phyloP scores from a whole-genome alignment of 1,139 yeast genomes.

The Blastobotrys raffinosifermentans region DNA sequence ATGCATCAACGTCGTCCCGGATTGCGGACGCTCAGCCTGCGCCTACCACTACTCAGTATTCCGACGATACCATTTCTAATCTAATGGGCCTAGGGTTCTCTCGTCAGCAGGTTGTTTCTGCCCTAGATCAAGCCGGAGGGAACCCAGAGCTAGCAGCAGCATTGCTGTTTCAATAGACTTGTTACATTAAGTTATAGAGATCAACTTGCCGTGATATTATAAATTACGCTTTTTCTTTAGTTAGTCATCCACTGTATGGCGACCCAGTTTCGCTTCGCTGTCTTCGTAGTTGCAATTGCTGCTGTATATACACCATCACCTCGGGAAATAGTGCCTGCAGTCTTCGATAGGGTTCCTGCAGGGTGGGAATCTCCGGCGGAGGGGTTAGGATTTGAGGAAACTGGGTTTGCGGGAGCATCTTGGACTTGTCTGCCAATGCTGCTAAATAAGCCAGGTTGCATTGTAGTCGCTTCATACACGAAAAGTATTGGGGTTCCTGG shows the following conservation, averaged over 20 bases:
- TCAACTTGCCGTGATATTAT: neutral
- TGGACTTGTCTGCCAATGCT: conserved; percentile 24
- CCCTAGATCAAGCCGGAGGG: conserved; percentile 63
- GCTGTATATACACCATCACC: conserved; percentile 23
- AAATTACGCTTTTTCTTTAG: too few species aligned
- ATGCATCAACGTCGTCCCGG: conserved; percentile 9
- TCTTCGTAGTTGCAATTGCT: conserved; percentile 19
- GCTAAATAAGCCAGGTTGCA: conserved; percentile 30
- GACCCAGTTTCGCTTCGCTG: conserved; percentile 5
- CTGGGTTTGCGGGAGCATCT: conserved; percentile 17
- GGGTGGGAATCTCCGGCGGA: conserved; percentile 29
- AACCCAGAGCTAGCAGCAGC: conserved; percentile 86
- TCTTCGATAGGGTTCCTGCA: conserved; percentile 25
- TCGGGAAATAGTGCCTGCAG: conserved; percentile 30
- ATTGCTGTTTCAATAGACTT: conserved; percentile 44
- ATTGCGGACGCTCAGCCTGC: conserved; percentile 16
- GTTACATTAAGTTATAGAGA: conserved; percentile 5
- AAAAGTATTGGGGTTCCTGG: conserved; percentile 19
- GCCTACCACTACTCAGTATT: conserved; percentile 23
- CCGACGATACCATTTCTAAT: conserved; percentile 47
- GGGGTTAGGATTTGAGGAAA: conserved; percentile 28
- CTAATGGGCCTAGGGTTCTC: conserved; percentile 68
- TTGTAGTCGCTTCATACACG: conserved; percentile 32
- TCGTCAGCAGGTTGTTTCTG: conserved; percentile 54
- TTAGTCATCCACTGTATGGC: too few species aligned